Evolutionary conservation across 306 rosid genomes (phyloP), one percentile per base, ranked within the genome.

Genomic region (Prunus fruticosa): DNA sequence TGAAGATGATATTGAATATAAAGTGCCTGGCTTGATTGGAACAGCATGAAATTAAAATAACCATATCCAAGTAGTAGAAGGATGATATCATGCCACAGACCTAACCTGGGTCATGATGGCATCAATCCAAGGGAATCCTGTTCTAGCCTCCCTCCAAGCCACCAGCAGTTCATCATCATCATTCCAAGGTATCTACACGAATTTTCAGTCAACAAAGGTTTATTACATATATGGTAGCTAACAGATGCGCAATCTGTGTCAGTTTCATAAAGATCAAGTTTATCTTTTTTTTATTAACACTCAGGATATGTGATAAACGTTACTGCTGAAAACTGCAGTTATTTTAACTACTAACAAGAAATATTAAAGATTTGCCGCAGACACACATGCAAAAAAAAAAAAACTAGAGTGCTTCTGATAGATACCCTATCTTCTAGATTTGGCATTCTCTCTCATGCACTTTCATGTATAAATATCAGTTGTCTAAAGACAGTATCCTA

Each of bases 51-150:
- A 15, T 62, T 28, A 25, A 45, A 25, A 34, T 74, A 34, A 46
- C 16, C 49, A 62, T 47, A 19, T 64, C 41, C 2, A 75, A 11
- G 15, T 16, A 20, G 34, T 18, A 8, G 20, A 23, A 62, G 76
- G 64, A 72, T 75, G 11, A 11, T n/a, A 14, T 18, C 50, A 71
- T 50, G 67, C 74, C 68, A 74, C 56, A 78, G 73, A 46, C 70
- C 76, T 71, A 94, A 94, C 98, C 98, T 94, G 97, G 43, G 83
- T 82, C 98, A 94, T 90, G 76, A 89, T 89, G 71, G 98, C 96
- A 82, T 94, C 98, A 56, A 94, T 94, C 98, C 98, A 94, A 58
- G 98, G 98, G 87, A 84, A 94, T 49, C 97, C 98, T 14, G 98
- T 94, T 84, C 89, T 86, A 73, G 83, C 89, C 18, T 92, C 97